Base-by-base conservation (phyloP, 768 basidiomycete genomes). In the Lactifluus subvellereus region DNA sequence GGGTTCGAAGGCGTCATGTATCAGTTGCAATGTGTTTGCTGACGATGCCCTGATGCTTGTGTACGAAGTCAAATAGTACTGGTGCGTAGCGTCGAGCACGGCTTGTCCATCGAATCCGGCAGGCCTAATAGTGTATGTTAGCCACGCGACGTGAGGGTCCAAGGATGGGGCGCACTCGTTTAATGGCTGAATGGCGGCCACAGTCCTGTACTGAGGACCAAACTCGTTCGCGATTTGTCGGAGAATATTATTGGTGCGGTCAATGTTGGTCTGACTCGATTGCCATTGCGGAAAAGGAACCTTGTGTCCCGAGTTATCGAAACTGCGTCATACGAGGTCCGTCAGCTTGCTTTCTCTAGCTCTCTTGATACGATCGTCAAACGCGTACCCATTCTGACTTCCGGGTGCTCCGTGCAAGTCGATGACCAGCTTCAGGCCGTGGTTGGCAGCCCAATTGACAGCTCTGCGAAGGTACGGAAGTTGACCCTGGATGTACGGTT, bases 1-100 rank as follows among this genome's bases (percentile, higher is more conserved):
- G 38, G 84, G 76, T 71, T 90, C 86, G 78, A 92, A 93, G 2
- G 89, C 90, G 64, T 92, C 91, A 67, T 88, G 86, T 50, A 92
- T 79, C 68, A 91, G 74, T 18, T 85, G 81, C n/a, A 91, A 73
- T 1, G 82, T 84, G 71, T 91, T 83, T 62, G 79, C 77, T 55
- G 78, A 71, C 63, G 76, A 71, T 18, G 72, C 72, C 84, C 89
- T 81, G 69, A 91, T 86, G 67, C 81, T 88, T 27, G 82, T 82
- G 68, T 84, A 91, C 60, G 88, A 89, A 70, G 89, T 87, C 20
- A 74, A 74, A 83, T 84, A 93, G 67, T 82, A 93, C 77, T 91
- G 75, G 35, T 55, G 71, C 3, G 79, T 77, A 3, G 78, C 82
- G 40, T 66, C 63, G 33, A 91, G 75, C 20, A 91, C 73, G 33